Percentiles rank a stretch among this genome's conserved stretches.
These are phyloP conservation scores for Scedosporium apiospermum DNA, from an alignment of 2,329 filamentous ascomycete species.

Conservation along the genomic window DNA sequence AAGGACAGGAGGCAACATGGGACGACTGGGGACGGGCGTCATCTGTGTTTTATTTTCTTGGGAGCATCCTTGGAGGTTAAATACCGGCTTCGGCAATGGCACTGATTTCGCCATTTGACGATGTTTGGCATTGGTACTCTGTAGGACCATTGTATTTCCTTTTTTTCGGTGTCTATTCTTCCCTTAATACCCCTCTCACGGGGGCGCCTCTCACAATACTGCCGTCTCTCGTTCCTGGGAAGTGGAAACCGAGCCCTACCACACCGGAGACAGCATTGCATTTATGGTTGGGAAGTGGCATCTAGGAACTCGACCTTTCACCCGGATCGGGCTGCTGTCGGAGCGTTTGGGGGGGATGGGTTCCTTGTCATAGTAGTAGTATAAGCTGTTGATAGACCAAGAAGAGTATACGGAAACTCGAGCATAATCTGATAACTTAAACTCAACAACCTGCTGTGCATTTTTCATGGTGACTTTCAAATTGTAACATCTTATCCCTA, in stretches of 20 bases:
- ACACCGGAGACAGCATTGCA: not conserved
- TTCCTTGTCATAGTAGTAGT: conserved; percentile 1
- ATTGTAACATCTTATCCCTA: not conserved
- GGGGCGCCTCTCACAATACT: not conserved
- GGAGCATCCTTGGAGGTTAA: too few species aligned
- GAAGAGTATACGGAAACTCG: conserved; percentile 2
- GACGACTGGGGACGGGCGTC: too few species aligned
- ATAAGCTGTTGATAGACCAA: not conserved
- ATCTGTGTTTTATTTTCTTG: too few species aligned
- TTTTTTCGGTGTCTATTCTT: not conserved
- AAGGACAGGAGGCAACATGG: too few species aligned
- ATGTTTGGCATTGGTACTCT: too few species aligned
- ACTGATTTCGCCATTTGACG: too few species aligned
- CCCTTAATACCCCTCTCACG: not conserved
- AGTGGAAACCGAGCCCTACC: not conserved
- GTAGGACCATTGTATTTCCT: too few species aligned
- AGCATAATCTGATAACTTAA: not conserved
- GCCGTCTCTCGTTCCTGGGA: not conserved
- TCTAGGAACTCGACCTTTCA: not conserved
- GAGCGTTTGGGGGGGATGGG: not conserved
- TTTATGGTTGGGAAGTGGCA: not conserved
- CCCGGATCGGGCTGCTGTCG: not conserved
- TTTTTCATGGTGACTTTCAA: not conserved
- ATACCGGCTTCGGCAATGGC: too few species aligned
- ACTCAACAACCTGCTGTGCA: not conserved